Conservation (phyloP, 2,329 filamentous ascomycete genomes). For the Magnaporthales sp. region DNA sequence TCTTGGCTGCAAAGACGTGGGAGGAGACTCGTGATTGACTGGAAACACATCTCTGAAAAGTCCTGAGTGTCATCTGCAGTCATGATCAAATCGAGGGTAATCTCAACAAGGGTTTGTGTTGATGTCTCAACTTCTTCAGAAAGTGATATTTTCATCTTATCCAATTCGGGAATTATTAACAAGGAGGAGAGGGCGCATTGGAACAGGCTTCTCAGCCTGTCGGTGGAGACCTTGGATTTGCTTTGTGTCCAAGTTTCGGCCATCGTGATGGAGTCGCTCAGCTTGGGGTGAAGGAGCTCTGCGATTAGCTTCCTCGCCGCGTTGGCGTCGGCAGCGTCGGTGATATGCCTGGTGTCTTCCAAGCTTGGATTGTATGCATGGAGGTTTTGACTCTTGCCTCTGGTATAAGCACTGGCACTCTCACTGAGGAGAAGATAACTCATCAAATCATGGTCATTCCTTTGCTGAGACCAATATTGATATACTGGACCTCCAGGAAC, state of each 20-base stretch:
- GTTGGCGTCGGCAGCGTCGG: slow-evolving; percentile 28
- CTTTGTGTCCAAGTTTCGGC: slow-evolving; percentile 37
- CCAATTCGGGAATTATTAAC: slow-evolving; percentile 38
- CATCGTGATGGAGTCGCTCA: slow-evolving; percentile 38
- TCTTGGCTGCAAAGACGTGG: slow-evolving; percentile 31
- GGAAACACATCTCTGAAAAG: slow-evolving; percentile 38
- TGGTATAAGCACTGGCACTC: not conserved
- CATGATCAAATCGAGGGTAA: slow-evolving; percentile 29
- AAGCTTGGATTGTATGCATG: not conserved
- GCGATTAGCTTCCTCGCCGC: slow-evolving; percentile 41
- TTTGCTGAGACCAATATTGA: slow-evolving; percentile 37
- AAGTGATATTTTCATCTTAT: slow-evolving; percentile 35
- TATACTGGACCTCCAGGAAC: slow-evolving; percentile 38
- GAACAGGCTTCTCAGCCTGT: slow-evolving; percentile 43
- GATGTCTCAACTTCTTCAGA: slow-evolving; percentile 38
- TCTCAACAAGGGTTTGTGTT: slow-evolving; percentile 31
- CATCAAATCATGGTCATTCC: slow-evolving; percentile 33
- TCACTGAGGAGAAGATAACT: slow-evolving; percentile 43
- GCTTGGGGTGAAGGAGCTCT: slow-evolving; percentile 44
- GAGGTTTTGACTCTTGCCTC: not conserved
- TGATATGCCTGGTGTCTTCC: slow-evolving; percentile 14
- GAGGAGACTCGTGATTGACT: slow-evolving; percentile 34
- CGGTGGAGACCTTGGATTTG: slow-evolving; percentile 36
- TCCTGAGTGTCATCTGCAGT: slow-evolving; percentile 34
- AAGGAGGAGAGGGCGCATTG: slow-evolving; percentile 36